Evolutionary conservation across 257 asterid species (phyloP).

Genomic region (Euphrasia confusa): DNA sequence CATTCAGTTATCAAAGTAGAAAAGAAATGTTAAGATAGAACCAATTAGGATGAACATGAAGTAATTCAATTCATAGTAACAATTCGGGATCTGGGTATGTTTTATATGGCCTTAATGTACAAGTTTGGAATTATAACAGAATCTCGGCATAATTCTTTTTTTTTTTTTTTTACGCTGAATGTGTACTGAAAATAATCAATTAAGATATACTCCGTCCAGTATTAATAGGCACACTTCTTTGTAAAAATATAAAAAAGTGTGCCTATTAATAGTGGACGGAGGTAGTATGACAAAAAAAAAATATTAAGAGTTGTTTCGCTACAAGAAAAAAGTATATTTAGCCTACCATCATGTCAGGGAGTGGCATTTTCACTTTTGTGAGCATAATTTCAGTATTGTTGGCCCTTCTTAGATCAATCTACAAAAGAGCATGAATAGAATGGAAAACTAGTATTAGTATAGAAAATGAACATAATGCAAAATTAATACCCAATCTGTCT

Average conservation of each 20-base stretch:
- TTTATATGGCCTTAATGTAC: not conserved
- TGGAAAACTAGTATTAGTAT: constrained; percentile 18
- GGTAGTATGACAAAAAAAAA: not conserved
- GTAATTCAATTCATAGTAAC: constrained; percentile 5
- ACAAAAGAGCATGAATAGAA: constrained; percentile 23
- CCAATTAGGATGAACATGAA: constrained; percentile 14
- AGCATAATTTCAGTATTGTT: constrained; percentile 99
- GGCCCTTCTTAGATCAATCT: constrained; percentile 98
- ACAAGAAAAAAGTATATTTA: not conserved
- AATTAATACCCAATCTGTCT: constrained; percentile 19
- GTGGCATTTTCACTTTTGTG: constrained; percentile 99
- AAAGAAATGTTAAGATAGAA: not conserved
- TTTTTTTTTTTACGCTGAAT: not conserved
- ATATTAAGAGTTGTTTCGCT: not conserved
- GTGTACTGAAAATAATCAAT: too few relatives aligned
- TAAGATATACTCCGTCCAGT: too few relatives aligned
- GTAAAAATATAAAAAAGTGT: too few relatives aligned
- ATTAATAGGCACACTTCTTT: too few relatives aligned
- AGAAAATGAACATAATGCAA: constrained; percentile 1
- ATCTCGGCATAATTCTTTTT: not conserved
- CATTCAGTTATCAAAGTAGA: constrained; percentile 14
- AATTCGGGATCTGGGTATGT: not conserved
- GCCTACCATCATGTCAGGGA: constrained; percentile 98
- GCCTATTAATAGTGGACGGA: too few relatives aligned
- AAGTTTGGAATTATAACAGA: constrained; percentile 3